Base-by-base conservation (phyloP, 2,329 filamentous ascomycete species). In the Metarhizium sp. region DNA sequence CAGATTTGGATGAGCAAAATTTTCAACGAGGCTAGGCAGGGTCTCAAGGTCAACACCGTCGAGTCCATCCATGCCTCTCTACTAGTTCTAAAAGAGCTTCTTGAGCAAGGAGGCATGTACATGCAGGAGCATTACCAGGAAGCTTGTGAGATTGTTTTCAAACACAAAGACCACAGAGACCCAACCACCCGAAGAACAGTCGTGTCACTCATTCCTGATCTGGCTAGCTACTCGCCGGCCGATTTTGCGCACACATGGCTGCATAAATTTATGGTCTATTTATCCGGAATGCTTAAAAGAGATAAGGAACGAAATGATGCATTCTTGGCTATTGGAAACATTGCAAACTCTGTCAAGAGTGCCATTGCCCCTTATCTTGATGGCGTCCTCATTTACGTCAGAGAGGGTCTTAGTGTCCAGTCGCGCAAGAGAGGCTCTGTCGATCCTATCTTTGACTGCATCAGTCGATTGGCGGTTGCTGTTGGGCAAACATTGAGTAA, bases 401-500 rank as follows among this genome's bases (percentile, higher is more conserved):
- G 92, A 58, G 94, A 97, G 68, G 92, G 91, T 1, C 81, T 96
- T 52, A 90, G 88, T 58, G 73, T 91, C 40, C 90, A 91, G 72
- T 90, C 90, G 63, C 75, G 81, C 34, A 84, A 81, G 65, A 73
- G 80, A 59, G 79, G 80, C 34, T 81, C 81, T 2, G 83, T 86
- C 20, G 84, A 86, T 60, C 91, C 92, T 0, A 92, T 97, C 58
- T 97, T 97, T 64, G 90, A 96, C 71, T 99, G 94, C 71, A 95
- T 99, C 68, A 99, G 95, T 69, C 92, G 95, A 75, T 81, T 99
- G 53, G 91, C 94, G 0, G 87, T 95, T 49, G 94, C 94, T 3
- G 94, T 97, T 34, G 94, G 94, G 1, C 94, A 99, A 73, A 94
- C 92, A 0, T 78, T 99, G 53, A 97, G 90, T 78, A 99, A 97